Evolutionary conservation across 371 early-diverging fungal species (phyloP).

Genomic region (Apophysomyces elegans): DNA sequence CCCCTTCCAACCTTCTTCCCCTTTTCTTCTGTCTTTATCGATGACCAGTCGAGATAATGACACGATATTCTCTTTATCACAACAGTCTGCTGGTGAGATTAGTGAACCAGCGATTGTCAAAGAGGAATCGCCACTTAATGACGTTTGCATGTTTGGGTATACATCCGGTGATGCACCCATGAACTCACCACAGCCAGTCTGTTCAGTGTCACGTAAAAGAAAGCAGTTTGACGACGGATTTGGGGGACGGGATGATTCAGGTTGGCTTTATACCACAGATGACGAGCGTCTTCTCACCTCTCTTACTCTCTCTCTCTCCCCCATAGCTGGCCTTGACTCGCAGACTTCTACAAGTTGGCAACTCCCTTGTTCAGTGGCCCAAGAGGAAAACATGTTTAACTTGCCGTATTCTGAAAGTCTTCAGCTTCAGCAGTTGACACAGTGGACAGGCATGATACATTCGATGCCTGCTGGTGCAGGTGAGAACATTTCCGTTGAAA

Average conservation of each 20-base stretch:
- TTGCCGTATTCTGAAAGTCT: neutral
- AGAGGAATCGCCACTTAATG: constrained; percentile 7
- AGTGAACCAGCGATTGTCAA: neutral
- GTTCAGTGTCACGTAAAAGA: constrained; percentile 8
- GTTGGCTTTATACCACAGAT: neutral
- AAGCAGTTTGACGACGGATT: constrained; percentile 8
- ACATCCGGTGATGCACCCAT: constrained; percentile 3
- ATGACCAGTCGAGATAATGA: constrained; percentile 9
- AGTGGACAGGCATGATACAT: constrained; percentile 2
- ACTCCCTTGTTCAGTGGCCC: constrained; percentile 1
- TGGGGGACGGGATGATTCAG: constrained; percentile 11
- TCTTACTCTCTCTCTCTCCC: neutral
- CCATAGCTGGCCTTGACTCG: neutral
- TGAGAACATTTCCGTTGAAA: constrained; percentile 2
- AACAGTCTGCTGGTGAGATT: constrained; percentile 2
- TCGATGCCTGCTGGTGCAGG: neutral
- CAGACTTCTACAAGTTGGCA: neutral
- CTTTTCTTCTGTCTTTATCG: constrained; percentile 4
- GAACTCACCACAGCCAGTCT: neutral
- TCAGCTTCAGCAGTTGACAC: constrained; percentile 1
- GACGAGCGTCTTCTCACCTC: constrained; percentile 2
- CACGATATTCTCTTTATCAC: constrained; percentile 1
- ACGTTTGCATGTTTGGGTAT: constrained; percentile 1
- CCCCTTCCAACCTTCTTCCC: constrained; percentile 1
- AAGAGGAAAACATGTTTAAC: neutral